These are phyloP conservation scores for Mycena kentingensis DNA, from an alignment of 768 basidiomycete genomes.

Conservation along the genomic window DNA sequence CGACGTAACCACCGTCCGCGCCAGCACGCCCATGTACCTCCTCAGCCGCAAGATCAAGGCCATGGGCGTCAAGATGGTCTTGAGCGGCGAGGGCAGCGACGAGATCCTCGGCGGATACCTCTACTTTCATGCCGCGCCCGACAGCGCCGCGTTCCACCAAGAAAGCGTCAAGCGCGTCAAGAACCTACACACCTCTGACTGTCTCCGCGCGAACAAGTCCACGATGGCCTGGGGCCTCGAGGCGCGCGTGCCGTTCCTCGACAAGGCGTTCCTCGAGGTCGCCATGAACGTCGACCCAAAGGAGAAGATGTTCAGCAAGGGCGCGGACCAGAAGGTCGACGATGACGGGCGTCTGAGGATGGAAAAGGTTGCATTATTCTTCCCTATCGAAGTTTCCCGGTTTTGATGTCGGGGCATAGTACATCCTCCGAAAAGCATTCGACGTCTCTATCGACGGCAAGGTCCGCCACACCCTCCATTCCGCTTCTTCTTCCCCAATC, in stretches of 20 bases:
- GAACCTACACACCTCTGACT: constrained; percentile 96
- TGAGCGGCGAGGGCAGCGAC: constrained; percentile 96
- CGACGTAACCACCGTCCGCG: constrained; percentile 97
- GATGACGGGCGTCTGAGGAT: constrained; percentile 86
- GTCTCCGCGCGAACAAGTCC: constrained; percentile 98
- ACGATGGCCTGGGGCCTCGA: constrained; percentile 99
- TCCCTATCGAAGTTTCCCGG: constrained; percentile 13
- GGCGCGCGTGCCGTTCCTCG: constrained; percentile 97
- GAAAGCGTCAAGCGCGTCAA: constrained; percentile 95
- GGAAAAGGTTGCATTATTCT: constrained; percentile 74
- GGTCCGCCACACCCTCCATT: constrained; percentile 34
- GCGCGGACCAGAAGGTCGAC: constrained; percentile 70
- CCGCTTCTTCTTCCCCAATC: constrained; percentile 2
- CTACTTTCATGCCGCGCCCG: constrained; percentile 98
- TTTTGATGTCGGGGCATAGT: constrained; percentile 47
- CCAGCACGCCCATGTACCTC: constrained; percentile 98
- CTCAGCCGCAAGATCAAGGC: constrained; percentile 98
- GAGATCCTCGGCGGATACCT: constrained; percentile 98
- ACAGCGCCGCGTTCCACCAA: constrained; percentile 86
- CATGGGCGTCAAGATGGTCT: constrained; percentile 99
- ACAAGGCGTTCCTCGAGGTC: constrained; percentile 93
- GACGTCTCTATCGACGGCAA: constrained; percentile 82
- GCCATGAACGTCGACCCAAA: constrained; percentile 88
- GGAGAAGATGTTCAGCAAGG: constrained; percentile 89
- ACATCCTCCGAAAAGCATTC: constrained; percentile 95